Percentiles rank a stretch among this genome's conserved stretches.
These are phyloP conservation scores for Mycena polygramma DNA, from an alignment of 768 basidiomycete species.

Conservation along the genomic window DNA sequence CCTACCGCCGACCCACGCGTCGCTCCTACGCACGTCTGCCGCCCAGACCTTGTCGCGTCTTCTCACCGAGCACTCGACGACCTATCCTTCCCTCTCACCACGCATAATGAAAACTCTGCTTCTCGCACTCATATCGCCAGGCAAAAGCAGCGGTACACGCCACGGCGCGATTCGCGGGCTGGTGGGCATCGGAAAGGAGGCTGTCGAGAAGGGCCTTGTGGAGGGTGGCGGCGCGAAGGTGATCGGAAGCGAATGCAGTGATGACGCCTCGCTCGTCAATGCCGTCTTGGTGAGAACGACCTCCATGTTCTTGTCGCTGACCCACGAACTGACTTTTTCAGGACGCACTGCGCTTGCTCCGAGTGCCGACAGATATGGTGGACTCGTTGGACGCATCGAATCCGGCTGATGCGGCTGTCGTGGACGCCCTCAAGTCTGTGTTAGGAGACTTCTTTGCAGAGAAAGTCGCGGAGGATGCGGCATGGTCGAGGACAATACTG, in stretches of 20 bases:
- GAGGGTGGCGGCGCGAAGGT: conserved; percentile 85
- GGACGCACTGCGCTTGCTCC: conserved; percentile 74
- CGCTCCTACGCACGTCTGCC: conserved; percentile 82
- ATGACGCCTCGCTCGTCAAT: conserved; percentile 59
- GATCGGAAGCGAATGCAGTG: conserved; percentile 74
- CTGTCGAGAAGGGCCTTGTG: conserved; percentile 84
- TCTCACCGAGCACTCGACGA: conserved; percentile 85
- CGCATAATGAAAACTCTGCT: conserved; percentile 96
- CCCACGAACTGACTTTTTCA: conserved; percentile 39
- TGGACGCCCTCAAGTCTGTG: conserved; percentile 62
- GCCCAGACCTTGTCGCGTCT: conserved; percentile 88
- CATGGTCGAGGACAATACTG: conserved; percentile 75
- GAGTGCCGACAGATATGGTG: conserved; percentile 69
- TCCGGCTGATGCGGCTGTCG: conserved; percentile 61
- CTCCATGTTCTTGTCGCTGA: conserved; percentile 3
- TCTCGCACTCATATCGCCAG: conserved; percentile 81
- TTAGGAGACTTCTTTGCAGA: conserved; percentile 76
- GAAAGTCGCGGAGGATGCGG: conserved; percentile 66
- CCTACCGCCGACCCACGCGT: conserved; percentile 79
- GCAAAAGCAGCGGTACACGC: conserved; percentile 83
- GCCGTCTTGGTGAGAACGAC: conserved; percentile 68
- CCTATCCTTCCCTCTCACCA: conserved; percentile 88
- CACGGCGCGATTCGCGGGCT: conserved; percentile 93
- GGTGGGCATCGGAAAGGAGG: conserved; percentile 87
- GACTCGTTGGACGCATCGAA: conserved; percentile 66